Conservation (phyloP, 1,284 basidiomycete species). For the Apiotrichum mycotoxinovorans region DNA sequence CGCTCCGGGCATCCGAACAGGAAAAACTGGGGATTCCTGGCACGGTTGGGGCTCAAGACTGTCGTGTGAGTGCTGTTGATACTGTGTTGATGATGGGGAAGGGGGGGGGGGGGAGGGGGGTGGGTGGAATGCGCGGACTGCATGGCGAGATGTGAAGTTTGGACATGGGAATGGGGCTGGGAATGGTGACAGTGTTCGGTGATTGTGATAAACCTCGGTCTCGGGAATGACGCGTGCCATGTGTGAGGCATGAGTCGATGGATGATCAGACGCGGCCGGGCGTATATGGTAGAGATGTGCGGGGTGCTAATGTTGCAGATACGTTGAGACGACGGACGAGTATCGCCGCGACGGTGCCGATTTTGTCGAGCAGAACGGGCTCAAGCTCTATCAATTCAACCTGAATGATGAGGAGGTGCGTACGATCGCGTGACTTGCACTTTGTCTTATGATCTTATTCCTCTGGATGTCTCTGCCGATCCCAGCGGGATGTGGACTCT, state of each 20-base stretch:
- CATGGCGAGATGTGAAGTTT: neutral
- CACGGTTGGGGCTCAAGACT: conserved; percentile 37
- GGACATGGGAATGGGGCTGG: neutral
- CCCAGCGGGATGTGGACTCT: no score
- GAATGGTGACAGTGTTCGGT: neutral
- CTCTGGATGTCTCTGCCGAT: no score
- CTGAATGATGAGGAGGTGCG: conserved; percentile 34
- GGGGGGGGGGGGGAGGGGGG: neutral
- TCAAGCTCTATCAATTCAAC: conserved; percentile 34
- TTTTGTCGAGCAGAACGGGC: conserved; percentile 30
- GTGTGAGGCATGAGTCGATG: no score
- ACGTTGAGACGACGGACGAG: conserved; percentile 37
- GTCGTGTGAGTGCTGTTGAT: conserved; percentile 39
- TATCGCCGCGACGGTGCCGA: conserved; percentile 41
- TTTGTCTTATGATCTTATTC: no score
- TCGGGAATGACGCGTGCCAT: no score
- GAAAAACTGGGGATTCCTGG: conserved; percentile 48
- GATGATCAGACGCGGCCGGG: no score
- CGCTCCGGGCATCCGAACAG: conserved; percentile 49
- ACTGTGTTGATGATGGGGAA: no score
- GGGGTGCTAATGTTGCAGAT: conserved; percentile 23
- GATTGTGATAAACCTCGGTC: no score
- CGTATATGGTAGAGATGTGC: neutral
- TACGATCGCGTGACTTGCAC: no score
- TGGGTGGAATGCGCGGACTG: neutral